Evolutionary conservation across 495 filamentous ascomycete species (phyloP).

Genomic region (Mytilinidion resinicola): DNA sequence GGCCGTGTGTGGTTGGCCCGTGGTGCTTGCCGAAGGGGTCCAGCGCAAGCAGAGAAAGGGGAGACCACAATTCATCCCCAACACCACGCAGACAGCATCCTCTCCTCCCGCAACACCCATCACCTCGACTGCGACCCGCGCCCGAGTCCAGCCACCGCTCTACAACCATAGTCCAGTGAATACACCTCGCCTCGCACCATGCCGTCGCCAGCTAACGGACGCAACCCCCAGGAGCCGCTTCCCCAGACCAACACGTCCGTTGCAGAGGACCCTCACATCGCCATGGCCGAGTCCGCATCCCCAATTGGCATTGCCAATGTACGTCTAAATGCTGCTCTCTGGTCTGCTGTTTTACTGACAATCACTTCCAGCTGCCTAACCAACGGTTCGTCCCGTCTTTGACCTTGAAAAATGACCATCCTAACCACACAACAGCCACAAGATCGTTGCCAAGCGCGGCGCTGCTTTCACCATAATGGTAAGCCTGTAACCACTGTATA

Average conservation of each 20-base stretch:
- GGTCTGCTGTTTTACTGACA: conserved; percentile 18
- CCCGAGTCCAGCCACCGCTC: too few species aligned
- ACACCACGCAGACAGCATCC: conserved; percentile 3
- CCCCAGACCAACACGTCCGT: conserved; percentile 20
- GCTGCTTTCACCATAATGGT: conserved; percentile 99
- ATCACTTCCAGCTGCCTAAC: conserved; percentile 64
- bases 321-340: conserved; percentile 32
- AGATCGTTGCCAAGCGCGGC: conserved; percentile 98
- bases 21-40: conserved; percentile 26
- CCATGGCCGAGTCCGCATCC: conserved; percentile 75
- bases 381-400: conserved; percentile 55
- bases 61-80: conserved; percentile 24
- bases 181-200: background rate
- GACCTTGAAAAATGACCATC: conserved; percentile 11
- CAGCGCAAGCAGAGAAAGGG: conserved; percentile 25
- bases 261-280: conserved; percentile 29
- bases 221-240: background rate
- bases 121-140: background rate
- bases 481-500: conserved; percentile 25
- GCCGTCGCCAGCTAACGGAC: background rate
- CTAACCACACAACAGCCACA: conserved; percentile 59
- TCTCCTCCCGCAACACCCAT: background rate
- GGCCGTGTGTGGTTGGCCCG: background rate
- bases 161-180: background rate
- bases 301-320: conserved; percentile 99